Conservation (phyloP, 2,329 filamentous ascomycete species). For the Ophiostoma himal-ulmi region DNA sequence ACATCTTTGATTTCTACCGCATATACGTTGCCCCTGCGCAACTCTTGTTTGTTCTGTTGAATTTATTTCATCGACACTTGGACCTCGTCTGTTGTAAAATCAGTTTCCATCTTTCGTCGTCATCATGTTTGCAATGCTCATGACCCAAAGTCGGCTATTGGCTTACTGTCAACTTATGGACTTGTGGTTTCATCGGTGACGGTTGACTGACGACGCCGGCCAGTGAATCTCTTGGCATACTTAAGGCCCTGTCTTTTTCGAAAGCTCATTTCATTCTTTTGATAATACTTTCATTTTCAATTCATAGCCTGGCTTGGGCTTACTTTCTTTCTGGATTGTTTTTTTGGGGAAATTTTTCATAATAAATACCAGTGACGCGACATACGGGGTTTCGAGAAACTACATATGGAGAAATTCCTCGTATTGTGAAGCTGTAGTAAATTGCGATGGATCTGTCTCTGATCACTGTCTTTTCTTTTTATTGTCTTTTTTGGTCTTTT, state of each 20-base stretch:
- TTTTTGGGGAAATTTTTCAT: not conserved
- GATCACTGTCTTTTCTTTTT: not conserved
- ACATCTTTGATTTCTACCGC: not conserved
- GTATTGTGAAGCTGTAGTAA: not conserved
- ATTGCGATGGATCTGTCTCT: not conserved
- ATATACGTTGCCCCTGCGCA: not conserved
- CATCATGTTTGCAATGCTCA: not conserved
- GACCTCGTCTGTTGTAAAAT: not conserved
- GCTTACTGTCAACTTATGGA: not conserved
- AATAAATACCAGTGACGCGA: not conserved
- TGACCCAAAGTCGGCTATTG: not conserved
- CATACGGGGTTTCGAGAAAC: not conserved
- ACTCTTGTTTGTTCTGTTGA: not conserved
- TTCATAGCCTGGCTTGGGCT: no score
- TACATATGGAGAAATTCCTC: not conserved
- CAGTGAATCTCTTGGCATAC: not conserved
- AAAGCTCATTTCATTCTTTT: not conserved
- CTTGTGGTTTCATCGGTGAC: constrained; percentile 10
- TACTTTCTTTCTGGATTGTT: not conserved
- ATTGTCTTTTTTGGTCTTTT: not conserved
- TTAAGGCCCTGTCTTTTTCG: not conserved
- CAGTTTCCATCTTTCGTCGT: not conserved
- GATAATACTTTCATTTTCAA: not conserved
- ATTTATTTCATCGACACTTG: not conserved
- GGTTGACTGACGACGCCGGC: constrained; percentile 2